phyloP scores from a whole-genome alignment of 1,284 basidiomycete species.

The Exobasidium cylindrosporum region DNA sequence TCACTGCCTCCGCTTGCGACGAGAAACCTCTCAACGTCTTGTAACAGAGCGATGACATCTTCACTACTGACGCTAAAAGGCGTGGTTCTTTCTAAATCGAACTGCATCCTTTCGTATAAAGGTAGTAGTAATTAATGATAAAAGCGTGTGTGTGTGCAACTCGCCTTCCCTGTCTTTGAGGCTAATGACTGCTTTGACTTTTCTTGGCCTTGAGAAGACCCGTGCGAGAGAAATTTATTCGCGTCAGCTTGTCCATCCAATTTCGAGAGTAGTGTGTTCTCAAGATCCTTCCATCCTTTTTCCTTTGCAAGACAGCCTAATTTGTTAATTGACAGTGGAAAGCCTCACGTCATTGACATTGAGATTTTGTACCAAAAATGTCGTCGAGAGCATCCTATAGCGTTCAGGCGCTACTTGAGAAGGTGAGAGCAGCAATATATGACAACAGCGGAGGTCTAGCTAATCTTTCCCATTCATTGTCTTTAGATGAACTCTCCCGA shows the following conservation, averaged over 20 bases:
- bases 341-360: not conserved
- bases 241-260: not conserved
- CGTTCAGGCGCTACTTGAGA: constrained; percentile 42
- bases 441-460: no score
- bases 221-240: not conserved
- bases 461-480: no score
- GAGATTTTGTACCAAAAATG: not conserved
- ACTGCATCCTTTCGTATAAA: not conserved
- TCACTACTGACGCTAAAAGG: not conserved
- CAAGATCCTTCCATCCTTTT: not conserved
- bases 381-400: constrained; percentile 13
- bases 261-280: not conserved
- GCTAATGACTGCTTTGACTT: not conserved
- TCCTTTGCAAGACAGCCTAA: no score
- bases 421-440: constrained; percentile 27
- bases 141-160: not conserved
- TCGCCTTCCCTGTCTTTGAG: not conserved
- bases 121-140: not conserved
- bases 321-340: not conserved
- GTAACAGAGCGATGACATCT: not conserved
- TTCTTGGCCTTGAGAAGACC: not conserved
- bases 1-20: not conserved
- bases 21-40: not conserved
- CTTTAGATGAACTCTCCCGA: constrained; percentile 47
- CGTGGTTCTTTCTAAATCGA: not conserved